Percentiles rank a stretch among this genome's conserved stretches.
These are phyloP conservation scores for Tieghemiomyces parasiticus DNA, from an alignment of 192 early-diverging fungal genomes.

Conservation along the genomic window DNA sequence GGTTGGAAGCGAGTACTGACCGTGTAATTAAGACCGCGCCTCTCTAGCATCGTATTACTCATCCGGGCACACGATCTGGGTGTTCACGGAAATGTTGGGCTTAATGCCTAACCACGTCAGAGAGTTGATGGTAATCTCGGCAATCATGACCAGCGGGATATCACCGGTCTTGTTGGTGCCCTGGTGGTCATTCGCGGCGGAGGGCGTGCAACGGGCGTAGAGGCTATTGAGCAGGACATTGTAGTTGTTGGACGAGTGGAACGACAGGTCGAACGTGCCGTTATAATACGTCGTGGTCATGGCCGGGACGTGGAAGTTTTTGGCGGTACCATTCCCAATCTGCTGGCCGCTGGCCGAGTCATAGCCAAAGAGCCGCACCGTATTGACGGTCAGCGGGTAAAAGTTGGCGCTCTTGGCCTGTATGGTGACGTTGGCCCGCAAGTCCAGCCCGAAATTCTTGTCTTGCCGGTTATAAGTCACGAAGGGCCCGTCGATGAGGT, in stretches of 20 bases:
- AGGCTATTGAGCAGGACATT: neutral
- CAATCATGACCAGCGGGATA: neutral
- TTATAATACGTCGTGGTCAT: neutral
- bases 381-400: constrained; percentile 21
- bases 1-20: too few relatives aligned
- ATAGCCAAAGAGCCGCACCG: constrained; percentile 17
- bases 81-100: neutral
- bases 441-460: constrained; percentile 18
- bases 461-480: constrained; percentile 16
- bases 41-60: too few relatives aligned
- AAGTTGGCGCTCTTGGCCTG: constrained; percentile 28
- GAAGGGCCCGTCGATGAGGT: constrained; percentile 14
- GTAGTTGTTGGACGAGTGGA: constrained; percentile 2
- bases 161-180: neutral
- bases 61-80: neutral
- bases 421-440: constrained; percentile 24
- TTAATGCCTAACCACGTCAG: constrained; percentile 3
- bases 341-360: constrained; percentile 22
- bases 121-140: constrained; percentile 5
- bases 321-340: constrained; percentile 18
- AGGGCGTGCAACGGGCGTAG: neutral
- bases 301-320: constrained; percentile 7
- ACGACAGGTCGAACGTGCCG: neutral
- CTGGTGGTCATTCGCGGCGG: neutral
- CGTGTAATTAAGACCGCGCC: too few relatives aligned